These are phyloP conservation scores for Naganishia onofrii DNA, from an alignment of 768 basidiomycete genomes.

Conservation along the genomic window DNA sequence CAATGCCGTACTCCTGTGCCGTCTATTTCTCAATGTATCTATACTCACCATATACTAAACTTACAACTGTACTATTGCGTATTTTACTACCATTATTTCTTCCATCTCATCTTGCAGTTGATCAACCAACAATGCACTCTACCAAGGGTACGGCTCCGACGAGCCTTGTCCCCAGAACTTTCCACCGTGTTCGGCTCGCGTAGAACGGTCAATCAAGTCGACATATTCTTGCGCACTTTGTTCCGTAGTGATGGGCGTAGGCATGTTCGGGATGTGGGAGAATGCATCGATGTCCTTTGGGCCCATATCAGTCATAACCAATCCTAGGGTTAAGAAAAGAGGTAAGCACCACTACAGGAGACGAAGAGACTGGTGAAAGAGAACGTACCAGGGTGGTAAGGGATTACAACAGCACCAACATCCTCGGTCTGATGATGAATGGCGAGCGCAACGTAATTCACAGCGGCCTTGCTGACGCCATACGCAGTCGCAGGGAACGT, in stretches of 20 bases:
- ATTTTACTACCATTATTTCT: no score
- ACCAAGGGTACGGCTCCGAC: constrained; percentile 2
- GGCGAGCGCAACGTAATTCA: constrained; percentile 34
- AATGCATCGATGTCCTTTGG: neutral
- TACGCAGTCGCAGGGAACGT: constrained; percentile 20
- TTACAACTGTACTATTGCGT: no score
- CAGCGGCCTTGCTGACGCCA: constrained; percentile 34
- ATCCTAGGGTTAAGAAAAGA: neutral
- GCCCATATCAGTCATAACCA: constrained; percentile 27
- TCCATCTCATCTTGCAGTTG: no score
- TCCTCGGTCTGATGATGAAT: constrained; percentile 29
- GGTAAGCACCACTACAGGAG: neutral
- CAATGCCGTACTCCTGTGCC: no score
- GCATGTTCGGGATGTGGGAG: neutral
- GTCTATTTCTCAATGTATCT: no score
- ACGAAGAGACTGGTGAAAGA: neutral
- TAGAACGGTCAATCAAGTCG: neutral
- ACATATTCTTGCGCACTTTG: neutral
- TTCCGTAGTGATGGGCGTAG: neutral
- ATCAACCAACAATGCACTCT: neutral
- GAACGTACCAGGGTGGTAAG: constrained; percentile 26
- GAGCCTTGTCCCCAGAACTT: constrained; percentile 13
- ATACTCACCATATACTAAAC: no score
- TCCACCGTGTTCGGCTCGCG: constrained; percentile 1
- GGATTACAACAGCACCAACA: constrained; percentile 11